A percentile compares a stretch with the other conserved stretches of the same genome.
These are phyloP conservation scores for Helotiales sp. DNA, from an alignment of 2,329 filamentous ascomycete species.

Conservation along the genomic window DNA sequence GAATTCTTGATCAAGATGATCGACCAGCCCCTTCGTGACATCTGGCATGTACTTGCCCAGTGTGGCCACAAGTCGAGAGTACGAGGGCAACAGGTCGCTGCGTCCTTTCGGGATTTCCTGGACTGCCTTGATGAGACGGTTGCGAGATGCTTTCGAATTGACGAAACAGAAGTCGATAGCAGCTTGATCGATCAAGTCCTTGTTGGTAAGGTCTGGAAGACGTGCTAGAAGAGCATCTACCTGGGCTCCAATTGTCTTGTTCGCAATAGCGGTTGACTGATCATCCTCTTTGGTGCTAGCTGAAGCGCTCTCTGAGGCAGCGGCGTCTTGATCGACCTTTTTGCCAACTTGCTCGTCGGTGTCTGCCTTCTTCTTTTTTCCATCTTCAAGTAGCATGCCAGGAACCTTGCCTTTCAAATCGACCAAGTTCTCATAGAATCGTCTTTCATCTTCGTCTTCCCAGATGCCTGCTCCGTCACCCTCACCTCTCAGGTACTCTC, in stretches of 20 bases:
- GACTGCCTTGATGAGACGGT: slow-evolving; percentile 87
- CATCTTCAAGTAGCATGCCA: slow-evolving; percentile 87
- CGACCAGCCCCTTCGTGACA: slow-evolving; percentile 85
- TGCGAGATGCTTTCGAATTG: slow-evolving; percentile 96
- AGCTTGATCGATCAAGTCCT: slow-evolving; percentile 87
- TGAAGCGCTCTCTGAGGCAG: slow-evolving; percentile 42
- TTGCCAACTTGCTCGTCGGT: slow-evolving; percentile 80
- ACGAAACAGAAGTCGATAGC: slow-evolving; percentile 97
- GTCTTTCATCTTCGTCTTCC: slow-evolving; percentile 97
- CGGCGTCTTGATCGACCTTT: slow-evolving; percentile 55
- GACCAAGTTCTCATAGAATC: slow-evolving; percentile 96
- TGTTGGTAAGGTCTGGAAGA: slow-evolving; percentile 87
- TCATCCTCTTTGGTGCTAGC: slow-evolving; percentile 67
- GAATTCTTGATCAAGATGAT: slow-evolving; percentile 94
- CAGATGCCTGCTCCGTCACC: slow-evolving; percentile 92
- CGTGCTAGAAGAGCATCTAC: slow-evolving; percentile 87
- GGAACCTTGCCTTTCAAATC: slow-evolving; percentile 96
- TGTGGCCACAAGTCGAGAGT: slow-evolving; percentile 90
- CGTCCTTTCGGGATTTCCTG: slow-evolving; percentile 95
- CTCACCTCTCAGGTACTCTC: slow-evolving; percentile 88
- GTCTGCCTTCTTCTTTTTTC: slow-evolving; percentile 89
- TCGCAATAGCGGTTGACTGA: slow-evolving; percentile 89
- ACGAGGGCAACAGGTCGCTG: slow-evolving; percentile 85
- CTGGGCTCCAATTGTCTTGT: slow-evolving; percentile 96
- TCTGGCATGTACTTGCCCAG: slow-evolving; percentile 93